Evolutionary conservation across 192 early-diverging fungal species (phyloP).

Genomic region (Rhizoclosmatium sp.): DNA sequence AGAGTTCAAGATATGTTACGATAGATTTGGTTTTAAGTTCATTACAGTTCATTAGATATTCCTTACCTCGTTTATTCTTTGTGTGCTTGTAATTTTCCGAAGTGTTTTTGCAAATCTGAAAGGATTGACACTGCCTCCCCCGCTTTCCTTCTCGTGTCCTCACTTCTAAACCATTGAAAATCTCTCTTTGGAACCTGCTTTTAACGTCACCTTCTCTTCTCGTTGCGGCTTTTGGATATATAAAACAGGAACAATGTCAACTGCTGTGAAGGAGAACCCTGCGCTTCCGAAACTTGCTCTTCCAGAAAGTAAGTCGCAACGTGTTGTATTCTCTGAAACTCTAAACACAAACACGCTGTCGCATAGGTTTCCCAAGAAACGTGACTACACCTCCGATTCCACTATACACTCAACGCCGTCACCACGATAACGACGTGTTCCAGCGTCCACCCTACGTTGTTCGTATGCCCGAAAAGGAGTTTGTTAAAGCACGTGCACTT

Average conservation of each 20-base stretch:
- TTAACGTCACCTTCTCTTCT: too few relatives aligned
- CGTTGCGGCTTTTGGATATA: too few relatives aligned
- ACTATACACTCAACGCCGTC: background rate
- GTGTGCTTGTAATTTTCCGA: too few relatives aligned
- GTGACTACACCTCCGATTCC: conserved; percentile 24
- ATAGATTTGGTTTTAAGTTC: too few relatives aligned
- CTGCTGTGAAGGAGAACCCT: background rate
- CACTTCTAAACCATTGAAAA: too few relatives aligned
- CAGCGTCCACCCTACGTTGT: conserved; percentile 8
- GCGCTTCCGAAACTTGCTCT: conserved; percentile 19
- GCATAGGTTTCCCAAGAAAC: conserved; percentile 18
- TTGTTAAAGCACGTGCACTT: conserved; percentile 8
- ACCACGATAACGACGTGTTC: background rate
- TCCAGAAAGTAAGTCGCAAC: background rate
- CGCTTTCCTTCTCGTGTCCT: too few relatives aligned
- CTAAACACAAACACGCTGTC: background rate
- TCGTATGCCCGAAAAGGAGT: conserved; percentile 5
- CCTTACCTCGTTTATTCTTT: too few relatives aligned
- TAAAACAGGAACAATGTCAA: background rate
- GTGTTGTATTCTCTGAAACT: background rate
- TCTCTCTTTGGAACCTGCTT: too few relatives aligned
- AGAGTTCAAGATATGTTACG: background rate
- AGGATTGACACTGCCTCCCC: too few relatives aligned
- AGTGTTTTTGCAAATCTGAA: too few relatives aligned
- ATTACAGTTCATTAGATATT: too few relatives aligned